These are phyloP conservation scores for Boletus insuetus DNA, from an alignment of 768 basidiomycete species.

Conservation along the genomic window DNA sequence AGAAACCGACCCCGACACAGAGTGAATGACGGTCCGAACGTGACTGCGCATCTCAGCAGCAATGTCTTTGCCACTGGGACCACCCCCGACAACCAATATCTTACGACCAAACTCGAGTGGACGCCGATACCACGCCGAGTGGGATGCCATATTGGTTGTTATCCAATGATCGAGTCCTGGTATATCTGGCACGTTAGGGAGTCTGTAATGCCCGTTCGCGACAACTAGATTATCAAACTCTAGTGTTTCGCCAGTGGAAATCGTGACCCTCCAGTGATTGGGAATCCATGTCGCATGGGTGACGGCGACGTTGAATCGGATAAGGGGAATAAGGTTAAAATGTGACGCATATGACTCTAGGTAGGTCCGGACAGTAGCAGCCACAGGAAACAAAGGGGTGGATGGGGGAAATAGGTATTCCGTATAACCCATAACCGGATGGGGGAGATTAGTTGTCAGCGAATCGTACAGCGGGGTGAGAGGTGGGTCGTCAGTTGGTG, in stretches of 20 bases:
- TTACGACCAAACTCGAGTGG: conserved; percentile 39
- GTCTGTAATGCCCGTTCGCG: conserved; percentile 72
- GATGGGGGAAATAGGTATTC: conserved; percentile 66
- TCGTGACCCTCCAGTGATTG: conserved; percentile 48
- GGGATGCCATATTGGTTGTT: conserved; percentile 46
- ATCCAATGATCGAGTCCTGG: conserved; percentile 65
- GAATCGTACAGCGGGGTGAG: conserved; percentile 75
- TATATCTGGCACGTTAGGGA: conserved; percentile 59
- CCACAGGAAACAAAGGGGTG: conserved; percentile 67
- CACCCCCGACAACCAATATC: conserved; percentile 48
- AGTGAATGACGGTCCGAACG: conserved; percentile 52
- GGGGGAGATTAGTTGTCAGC: conserved; percentile 78
- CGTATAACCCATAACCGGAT: conserved; percentile 70
- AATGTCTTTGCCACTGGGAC: conserved; percentile 72
- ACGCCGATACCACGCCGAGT: conserved; percentile 67
- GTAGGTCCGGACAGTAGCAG: conserved; percentile 63
- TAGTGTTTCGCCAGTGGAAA: conserved; percentile 36
- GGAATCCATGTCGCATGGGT: conserved; percentile 39
- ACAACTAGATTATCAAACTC: conserved; percentile 66
- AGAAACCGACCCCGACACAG: conserved; percentile 38
- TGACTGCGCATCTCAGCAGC: conserved; percentile 50
- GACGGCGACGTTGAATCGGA: conserved; percentile 63
- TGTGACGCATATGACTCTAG: conserved; percentile 61
- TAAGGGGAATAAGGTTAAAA: conserved; percentile 59
- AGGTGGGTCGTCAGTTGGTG: conserved; percentile 50